Evolutionary conservation across 148 eudicot genomes (phyloP), one percentile per base, ranked within the genome.

Genomic region (Rheum nobile): DNA sequence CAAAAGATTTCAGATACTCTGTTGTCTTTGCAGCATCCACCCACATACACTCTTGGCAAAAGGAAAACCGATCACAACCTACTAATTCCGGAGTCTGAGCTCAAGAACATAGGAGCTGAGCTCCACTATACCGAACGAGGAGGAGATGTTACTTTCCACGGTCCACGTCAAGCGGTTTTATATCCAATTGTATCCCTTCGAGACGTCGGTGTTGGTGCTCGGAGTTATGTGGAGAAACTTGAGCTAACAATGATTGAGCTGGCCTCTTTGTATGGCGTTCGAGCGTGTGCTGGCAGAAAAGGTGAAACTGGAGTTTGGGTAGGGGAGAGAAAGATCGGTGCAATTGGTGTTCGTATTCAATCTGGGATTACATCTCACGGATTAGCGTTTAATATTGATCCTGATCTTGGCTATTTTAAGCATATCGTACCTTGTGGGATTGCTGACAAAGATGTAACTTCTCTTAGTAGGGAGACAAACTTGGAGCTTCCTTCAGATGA

Each of bases 91-190:
- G 91, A 88, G 74, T 41, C 80, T 29, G 92, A 91, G 65, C 81
- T 94, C 61, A 82, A 81, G 76, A 75, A 68, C 47, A 84, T 94
- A 73, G 98, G 98, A 59, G 96, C 91, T n/a, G 88, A 89, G 44
- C 91, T 94, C 79, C 90, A 94, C 84, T 91, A 91, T 71, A 89
- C 96, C 10, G 84, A 88, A 78, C 82, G 98, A 72, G 98, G 98
- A 71, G 98, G 98, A 50, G 96, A 94, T 67, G 81, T 89, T 75
- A 91, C 98, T 7, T 94, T n/a, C n/a, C n/a, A n/a, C n/a, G n/a
- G n/a, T n/a, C n/a, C n/a, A n/a, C 83, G 71, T 68, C 98, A 93
- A 82, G 94, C 96, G 0, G 79, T 93, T 63, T 75, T 93, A 29
- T 90, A 91, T 79, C 98, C 97, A 7, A 89, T 91, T 43, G 43